Evolutionary conservation across 2,329 filamentous ascomycete genomes (phyloP), one percentile per base, ranked within the genome.

Genomic region (Cladosporium sp.): DNA sequence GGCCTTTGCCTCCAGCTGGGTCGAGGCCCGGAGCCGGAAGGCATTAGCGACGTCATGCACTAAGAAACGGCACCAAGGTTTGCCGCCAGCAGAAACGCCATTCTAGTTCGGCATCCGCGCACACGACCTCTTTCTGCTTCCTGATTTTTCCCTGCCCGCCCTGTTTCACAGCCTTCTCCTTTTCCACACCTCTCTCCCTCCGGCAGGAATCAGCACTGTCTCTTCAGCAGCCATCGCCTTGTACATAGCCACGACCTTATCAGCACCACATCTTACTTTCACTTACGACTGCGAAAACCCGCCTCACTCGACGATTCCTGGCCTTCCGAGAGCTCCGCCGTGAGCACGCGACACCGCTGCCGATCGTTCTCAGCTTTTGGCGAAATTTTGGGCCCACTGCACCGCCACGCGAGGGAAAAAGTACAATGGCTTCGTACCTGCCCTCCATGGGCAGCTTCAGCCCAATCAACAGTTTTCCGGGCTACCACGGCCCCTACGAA

Each of bases 401-500:
- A 43, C 46, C 16, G 35, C 11, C 13, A 38, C 35, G 1, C 35
- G n/a, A 38, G n/a, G 35, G 10, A 9, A 18, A 13, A 37, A 31
- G n/a, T 40, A 43, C 14, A 43, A 50, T 50, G 48, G 40, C 48
- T 37, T 50, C 48, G 7, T 50, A 43, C n/a, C 32, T 43, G 32
- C 46, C 49, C 22, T 52, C 49, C 9, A 22, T 53, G 19, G 41
- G 44, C 38, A 37, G 43, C n/a, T n/a, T 53, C 60, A 88, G 79
- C 62, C 86, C 86, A 0, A 74, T 89, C 4, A 88, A 88, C 1
- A 69, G 77, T 1, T 90, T 95, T 54, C 85, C 88, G 3, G 74
- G 82, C 3, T 92, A 90, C 65, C 84, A 84, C 1, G 89, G 88
- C 0, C 85, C 86, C 0, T 84, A 89, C 74, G 82, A 83, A 61